Percentiles rank a stretch among this genome's conserved stretches.
phyloP scores from a whole-genome alignment of 1,139 yeast genomes.

The Suhomyces bokatorum region DNA sequence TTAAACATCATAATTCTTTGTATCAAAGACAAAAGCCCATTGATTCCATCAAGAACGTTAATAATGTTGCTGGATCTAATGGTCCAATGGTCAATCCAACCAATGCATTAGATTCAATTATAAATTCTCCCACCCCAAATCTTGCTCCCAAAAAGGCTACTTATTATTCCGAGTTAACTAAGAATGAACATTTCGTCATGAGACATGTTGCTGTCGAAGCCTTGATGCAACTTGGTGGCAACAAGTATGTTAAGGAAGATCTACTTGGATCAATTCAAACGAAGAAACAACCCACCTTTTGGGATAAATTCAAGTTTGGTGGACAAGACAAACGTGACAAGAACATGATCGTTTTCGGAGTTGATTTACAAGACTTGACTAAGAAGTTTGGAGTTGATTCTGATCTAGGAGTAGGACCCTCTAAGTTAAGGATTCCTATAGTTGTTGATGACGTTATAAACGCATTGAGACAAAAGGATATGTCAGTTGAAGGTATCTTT shows the following conservation, averaged over 20 bases:
- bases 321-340: conserved; percentile 33
- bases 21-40: conserved; percentile 42
- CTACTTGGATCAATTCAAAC: conserved; percentile 55
- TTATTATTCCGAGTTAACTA: conserved; percentile 72
- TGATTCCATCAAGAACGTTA: conserved; percentile 31
- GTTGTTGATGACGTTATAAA: conserved; percentile 82
- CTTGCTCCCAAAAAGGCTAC: conserved; percentile 25
- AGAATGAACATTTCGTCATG: conserved; percentile 60
- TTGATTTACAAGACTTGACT: conserved; percentile 69
- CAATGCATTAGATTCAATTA: conserved; percentile 16
- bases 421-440: conserved; percentile 77
- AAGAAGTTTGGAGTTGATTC: conserved; percentile 83
- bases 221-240: conserved; percentile 41
- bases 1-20: conserved; percentile 61
- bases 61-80: conserved; percentile 11
- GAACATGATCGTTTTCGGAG: conserved; percentile 65
- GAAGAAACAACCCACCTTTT: conserved; percentile 60
- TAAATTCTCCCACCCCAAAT: conserved; percentile 17
- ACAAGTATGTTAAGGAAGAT: conserved; percentile 50
- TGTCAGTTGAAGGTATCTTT: conserved; percentile 96
- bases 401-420: conserved; percentile 83
- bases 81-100: conserved; percentile 14
- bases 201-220: conserved; percentile 72
- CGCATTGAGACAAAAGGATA: conserved; percentile 86
- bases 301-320: conserved; percentile 66